Base-by-base conservation (phyloP, 495 filamentous ascomycete genomes). In the Lophium mytilinum region DNA sequence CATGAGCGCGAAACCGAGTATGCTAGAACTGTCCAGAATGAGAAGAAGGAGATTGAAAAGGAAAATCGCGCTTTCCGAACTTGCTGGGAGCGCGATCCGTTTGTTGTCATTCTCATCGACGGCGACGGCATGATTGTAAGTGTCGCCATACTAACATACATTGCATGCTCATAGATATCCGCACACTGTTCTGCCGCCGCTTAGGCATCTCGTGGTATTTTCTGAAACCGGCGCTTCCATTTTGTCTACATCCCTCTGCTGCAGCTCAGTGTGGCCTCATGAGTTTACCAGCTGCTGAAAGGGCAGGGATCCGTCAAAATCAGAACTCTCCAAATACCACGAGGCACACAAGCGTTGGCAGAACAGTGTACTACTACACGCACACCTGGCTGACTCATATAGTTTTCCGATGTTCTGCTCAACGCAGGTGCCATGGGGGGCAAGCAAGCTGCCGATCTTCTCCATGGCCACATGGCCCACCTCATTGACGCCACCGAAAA, bases 21-120 rank as follows among this genome's bases (percentile, higher is more conserved):
- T 10, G 55, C 48, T 14, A 15, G 42, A 19, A 37, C 1, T 11
- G 40, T 33, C 30, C 61, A 65, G 40, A 46, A 36, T 1, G 30
- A 50, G 1, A 46, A 52, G 34, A 48, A 60, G 21, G 10, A 35
- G 2, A 50, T 50, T 9, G 30, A 52, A 41, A 14, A 40, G 10
- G 21, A 50, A 8, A 47, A 56, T 3, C 50, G 37, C 12, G 12
- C n/a, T n/a, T 15, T 59, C 34, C 18, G 40, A n/a, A n/a, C n/a
- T 33, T 50, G 53, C 46, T 66, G 90, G 87, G 84, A 84, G 46
- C 80, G 79, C 49, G 86, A 90, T 74, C 82, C 85, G 9, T 92
- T 89, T 65, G 76, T 90, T 61, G 67, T 88, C 30, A 78, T 89
- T 15, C 72, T 94, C 56, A 78, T 94, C 51, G 88, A 94, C 66